Conservation (phyloP, 2,329 filamentous ascomycete species). For the Daldinia sp. region DNA sequence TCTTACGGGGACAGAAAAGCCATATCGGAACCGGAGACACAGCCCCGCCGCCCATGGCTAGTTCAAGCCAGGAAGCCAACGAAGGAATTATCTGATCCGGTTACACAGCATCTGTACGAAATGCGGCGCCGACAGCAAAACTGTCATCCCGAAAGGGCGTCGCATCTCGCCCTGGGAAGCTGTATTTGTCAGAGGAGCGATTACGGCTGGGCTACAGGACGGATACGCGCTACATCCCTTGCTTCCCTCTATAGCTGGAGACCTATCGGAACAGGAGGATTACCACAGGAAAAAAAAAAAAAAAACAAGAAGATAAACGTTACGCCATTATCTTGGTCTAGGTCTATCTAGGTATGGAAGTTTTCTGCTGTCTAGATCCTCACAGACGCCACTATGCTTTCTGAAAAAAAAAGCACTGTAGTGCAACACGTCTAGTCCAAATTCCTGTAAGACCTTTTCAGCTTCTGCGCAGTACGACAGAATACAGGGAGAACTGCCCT, state of each 20-base stretch:
- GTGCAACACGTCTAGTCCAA: conserved; percentile 24
- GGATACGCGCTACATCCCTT: conserved; percentile 29
- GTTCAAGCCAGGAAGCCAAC: conserved; percentile 15
- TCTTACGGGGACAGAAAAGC: conserved; percentile 14
- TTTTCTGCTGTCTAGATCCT: conserved; percentile 20
- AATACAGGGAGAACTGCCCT: conserved; percentile 23
- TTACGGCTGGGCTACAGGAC: conserved; percentile 29
- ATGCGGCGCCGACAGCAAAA: conserved; percentile 28
- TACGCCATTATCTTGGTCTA: background rate
- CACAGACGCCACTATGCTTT: conserved; percentile 36
- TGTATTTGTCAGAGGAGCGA: conserved; percentile 28
- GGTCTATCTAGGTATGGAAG: conserved; percentile 13
- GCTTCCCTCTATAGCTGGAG: conserved; percentile 24
- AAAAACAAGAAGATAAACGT: background rate
- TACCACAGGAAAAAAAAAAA: conserved; percentile 3
- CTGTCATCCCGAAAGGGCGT: conserved; percentile 27
- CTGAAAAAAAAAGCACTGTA: conserved; percentile 21
- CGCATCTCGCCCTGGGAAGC: conserved; percentile 18
- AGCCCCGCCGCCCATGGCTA: conserved; percentile 21
- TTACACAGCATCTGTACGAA: conserved; percentile 42
- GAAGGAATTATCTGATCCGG: conserved; percentile 42
- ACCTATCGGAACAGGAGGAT: conserved; percentile 34
- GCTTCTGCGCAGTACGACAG: conserved; percentile 35
- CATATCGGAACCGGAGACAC: conserved; percentile 37
- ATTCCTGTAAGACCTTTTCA: conserved; percentile 28